phyloP scores from a whole-genome alignment of 257 asterid genomes.

The Solanum chilense region DNA sequence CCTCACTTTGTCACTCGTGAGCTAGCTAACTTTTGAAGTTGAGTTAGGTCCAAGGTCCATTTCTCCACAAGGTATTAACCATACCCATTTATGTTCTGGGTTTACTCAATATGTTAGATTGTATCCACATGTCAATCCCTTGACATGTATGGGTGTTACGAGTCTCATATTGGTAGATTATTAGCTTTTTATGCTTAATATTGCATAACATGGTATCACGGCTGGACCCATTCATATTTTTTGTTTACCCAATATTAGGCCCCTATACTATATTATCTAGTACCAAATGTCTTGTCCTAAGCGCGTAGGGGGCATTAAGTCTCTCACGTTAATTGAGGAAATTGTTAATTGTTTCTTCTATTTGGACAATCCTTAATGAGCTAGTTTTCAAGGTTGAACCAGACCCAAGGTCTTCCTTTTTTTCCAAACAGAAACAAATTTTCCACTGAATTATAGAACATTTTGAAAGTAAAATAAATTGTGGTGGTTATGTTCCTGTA shows the following conservation, averaged over 20 bases:
- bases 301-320: background rate
- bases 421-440: background rate
- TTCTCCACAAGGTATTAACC: background rate
- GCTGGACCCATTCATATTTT: background rate
- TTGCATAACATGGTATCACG: background rate
- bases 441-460: background rate
- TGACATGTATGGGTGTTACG: background rate
- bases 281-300: background rate
- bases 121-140: background rate
- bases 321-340: background rate
- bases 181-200: background rate
- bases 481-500: background rate
- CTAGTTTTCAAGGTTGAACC: background rate
- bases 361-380: background rate
- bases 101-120: background rate
- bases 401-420: background rate
- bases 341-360: background rate
- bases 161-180: background rate
- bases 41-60: background rate
- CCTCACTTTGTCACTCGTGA: background rate
- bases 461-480: background rate
- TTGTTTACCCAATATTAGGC: background rate
- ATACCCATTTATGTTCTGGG: background rate
- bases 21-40: background rate
- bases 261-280: background rate